A percentile compares a stretch with the other conserved stretches of the same genome.
Evolutionary conservation across 2,329 filamentous ascomycete genomes (phyloP).

Genomic region (Akanthomyces lecanii): DNA sequence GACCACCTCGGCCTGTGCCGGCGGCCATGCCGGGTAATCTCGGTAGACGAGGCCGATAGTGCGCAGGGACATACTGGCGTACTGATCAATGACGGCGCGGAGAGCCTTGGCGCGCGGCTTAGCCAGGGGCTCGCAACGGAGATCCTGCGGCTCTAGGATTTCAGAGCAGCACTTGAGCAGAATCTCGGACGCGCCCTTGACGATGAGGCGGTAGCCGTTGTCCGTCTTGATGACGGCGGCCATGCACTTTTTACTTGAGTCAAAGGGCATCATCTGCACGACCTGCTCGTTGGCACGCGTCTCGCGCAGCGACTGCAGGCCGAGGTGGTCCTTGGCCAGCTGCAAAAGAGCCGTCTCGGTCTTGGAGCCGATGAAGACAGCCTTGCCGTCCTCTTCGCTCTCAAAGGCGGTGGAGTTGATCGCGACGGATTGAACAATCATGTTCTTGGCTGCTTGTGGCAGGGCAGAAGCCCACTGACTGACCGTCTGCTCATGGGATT

Average conservation of each 20-base stretch:
- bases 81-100: slow-evolving; percentile 52
- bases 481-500: slow-evolving; percentile 19
- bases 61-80: slow-evolving; percentile 63
- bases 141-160: slow-evolving; percentile 37
- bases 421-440: slow-evolving; percentile 41
- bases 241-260: slow-evolving; percentile 54
- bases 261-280: slow-evolving; percentile 50
- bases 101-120: slow-evolving; percentile 50
- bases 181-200: slow-evolving; percentile 56
- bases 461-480: slow-evolving; percentile 21
- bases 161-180: slow-evolving; percentile 43
- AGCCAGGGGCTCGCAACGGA: slow-evolving; percentile 52
- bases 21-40: slow-evolving; percentile 69
- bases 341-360: slow-evolving; percentile 53
- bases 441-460: slow-evolving; percentile 27
- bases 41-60: slow-evolving; percentile 72
- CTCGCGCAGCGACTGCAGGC: slow-evolving; percentile 43
- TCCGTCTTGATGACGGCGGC: slow-evolving; percentile 47
- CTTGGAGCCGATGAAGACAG: slow-evolving; percentile 51
- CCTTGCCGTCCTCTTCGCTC: slow-evolving; percentile 41
- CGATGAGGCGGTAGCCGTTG: slow-evolving; percentile 44
- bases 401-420: slow-evolving; percentile 59
- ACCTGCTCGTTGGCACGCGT: slow-evolving; percentile 43
- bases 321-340: slow-evolving; percentile 47
- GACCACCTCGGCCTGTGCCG: slow-evolving; percentile 59